phyloP scores from a whole-genome alignment of 257 asterid genomes.

The Solanum lycopersicoides region DNA sequence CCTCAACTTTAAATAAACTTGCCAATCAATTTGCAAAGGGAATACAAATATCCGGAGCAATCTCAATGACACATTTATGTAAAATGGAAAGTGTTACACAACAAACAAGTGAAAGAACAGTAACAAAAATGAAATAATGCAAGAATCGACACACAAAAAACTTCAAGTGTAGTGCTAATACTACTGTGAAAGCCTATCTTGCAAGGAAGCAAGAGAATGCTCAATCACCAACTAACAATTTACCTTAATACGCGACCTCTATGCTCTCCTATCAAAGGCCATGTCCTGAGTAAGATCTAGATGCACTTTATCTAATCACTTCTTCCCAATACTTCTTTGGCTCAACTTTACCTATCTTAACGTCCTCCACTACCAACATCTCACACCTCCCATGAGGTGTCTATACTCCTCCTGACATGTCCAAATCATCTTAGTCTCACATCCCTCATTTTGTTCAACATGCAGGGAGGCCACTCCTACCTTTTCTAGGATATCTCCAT shows the following conservation, averaged over 20 bases:
- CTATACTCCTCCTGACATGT: neutral
- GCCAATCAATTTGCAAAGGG: neutral
- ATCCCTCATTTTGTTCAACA: neutral
- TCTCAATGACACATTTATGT: neutral
- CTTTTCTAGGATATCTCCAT: too few species aligned
- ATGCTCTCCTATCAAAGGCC: neutral
- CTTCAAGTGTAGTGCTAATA: neutral
- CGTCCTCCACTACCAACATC: neutral
- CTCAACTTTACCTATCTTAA: neutral
- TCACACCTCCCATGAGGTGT: neutral
- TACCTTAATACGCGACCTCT: neutral
- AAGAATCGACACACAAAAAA: neutral
- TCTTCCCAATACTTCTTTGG: too few species aligned
- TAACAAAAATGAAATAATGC: neutral
- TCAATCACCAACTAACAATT: too few species aligned
- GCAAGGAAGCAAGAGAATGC: neutral
- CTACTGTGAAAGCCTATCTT: neutral
- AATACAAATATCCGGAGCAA: neutral
- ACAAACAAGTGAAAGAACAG: neutral
- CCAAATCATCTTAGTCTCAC: neutral
- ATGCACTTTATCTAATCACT: neutral
- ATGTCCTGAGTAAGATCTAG: too few species aligned
- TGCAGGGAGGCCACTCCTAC: neutral
- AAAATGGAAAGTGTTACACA: neutral
- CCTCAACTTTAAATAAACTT: neutral